phyloP scores from a whole-genome alignment of 2,329 filamentous ascomycete species.

The Drechslerella dactyloides region DNA sequence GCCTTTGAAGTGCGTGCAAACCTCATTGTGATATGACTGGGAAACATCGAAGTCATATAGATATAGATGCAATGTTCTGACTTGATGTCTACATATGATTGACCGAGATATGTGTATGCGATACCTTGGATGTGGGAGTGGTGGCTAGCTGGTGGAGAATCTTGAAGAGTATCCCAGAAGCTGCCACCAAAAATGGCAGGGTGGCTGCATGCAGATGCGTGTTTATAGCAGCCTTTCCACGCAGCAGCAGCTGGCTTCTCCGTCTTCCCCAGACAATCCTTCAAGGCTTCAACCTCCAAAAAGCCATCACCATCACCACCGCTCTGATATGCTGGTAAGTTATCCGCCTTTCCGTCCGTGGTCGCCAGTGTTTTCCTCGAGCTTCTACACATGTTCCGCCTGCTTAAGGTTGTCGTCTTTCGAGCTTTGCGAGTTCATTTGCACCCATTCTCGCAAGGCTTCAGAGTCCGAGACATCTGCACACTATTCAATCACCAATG shows the following conservation, averaged over 20 bases:
- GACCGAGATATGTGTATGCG: not conserved
- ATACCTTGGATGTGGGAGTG: not conserved
- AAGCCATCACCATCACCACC: not conserved
- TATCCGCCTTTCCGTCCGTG: not conserved
- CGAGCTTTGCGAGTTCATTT: too few relatives aligned
- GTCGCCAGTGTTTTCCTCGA: not conserved
- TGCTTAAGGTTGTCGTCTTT: not conserved
- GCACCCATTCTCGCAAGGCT: too few relatives aligned
- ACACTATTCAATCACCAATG: too few relatives aligned
- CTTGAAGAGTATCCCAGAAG: not conserved
- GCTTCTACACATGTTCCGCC: not conserved
- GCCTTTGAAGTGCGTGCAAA: too few relatives aligned
- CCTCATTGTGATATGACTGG: too few relatives aligned
- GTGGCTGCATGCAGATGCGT: not conserved
- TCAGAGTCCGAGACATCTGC: too few relatives aligned
- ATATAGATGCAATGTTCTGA: too few relatives aligned
- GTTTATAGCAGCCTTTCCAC: not conserved
- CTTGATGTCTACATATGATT: not conserved
- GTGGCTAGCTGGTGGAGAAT: too few relatives aligned
- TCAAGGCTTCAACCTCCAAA: not conserved
- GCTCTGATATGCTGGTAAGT: not conserved
- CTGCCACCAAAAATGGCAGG: not conserved
- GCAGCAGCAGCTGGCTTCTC: not conserved
- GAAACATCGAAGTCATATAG: too few relatives aligned
- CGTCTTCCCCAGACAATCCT: not conserved